phyloP scores from a whole-genome alignment of 202 grass and related monocot genomes.

The Zoysia matrella region DNA sequence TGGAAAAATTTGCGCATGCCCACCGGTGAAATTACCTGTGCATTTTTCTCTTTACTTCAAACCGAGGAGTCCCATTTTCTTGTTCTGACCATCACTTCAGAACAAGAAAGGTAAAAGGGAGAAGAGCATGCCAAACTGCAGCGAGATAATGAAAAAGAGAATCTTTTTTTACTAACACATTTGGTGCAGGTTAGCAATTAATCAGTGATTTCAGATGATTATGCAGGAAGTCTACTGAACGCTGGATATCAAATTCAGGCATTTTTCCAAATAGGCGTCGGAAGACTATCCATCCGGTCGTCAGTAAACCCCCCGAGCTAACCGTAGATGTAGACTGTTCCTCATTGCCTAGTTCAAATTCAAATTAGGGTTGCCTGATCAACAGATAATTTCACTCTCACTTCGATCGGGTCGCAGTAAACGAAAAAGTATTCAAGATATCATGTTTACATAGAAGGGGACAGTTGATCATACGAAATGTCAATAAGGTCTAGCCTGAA shows the following conservation, averaged over 20 bases:
- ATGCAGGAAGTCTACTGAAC: not conserved
- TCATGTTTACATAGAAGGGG: conserved; percentile 1
- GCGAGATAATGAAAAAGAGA: not conserved
- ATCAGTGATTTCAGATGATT: not conserved
- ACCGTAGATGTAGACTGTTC: not conserved
- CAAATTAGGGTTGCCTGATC: conserved; percentile 19
- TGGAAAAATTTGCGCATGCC: not conserved
- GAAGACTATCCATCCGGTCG: not conserved
- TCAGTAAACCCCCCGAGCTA: not conserved
- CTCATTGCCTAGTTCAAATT: conserved; percentile 1
- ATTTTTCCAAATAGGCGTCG: not conserved
- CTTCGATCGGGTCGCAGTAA: not conserved
- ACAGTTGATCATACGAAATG: not conserved
- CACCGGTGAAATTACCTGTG: not conserved
- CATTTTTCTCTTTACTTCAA: conserved; percentile 7
- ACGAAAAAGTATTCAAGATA: conserved; percentile 38
- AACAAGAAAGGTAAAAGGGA: not conserved
- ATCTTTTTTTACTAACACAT: not conserved
- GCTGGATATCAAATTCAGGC: not conserved
- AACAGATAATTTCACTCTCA: conserved; percentile 20
- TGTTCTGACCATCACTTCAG: not conserved
- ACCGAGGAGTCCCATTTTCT: not conserved
- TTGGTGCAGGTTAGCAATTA: not conserved
- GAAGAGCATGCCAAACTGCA: not conserved
- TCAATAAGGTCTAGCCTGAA: not conserved